Evolutionary conservation across 164 flowering plant genomes (phyloP).

Genomic region (Macadamia integrifolia): DNA sequence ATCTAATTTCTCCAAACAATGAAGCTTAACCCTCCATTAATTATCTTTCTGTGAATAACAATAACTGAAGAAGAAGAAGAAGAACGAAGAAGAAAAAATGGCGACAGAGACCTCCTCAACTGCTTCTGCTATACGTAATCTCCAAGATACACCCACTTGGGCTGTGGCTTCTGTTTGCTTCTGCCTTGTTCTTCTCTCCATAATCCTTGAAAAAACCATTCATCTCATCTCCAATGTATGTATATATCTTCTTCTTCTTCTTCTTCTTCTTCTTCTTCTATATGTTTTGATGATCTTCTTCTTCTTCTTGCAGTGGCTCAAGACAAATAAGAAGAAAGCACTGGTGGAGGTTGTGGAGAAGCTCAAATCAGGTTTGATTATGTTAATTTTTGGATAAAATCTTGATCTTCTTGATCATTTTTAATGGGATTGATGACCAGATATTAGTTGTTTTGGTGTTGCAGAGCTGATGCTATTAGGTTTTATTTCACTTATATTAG

Average conservation of each 20-base stretch:
- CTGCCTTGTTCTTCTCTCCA: background rate
- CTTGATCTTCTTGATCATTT: background rate
- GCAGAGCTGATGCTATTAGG: slow-evolving; percentile 57
- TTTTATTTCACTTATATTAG: slow-evolving; percentile 44
- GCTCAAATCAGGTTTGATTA: slow-evolving; percentile 37
- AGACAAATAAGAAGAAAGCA: slow-evolving; percentile 22
- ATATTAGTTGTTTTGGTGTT: background rate
- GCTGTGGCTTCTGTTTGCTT: background rate
- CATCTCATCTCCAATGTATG: background rate
- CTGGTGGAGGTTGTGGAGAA: slow-evolving; percentile 33
- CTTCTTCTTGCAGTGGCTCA: slow-evolving; percentile 27
- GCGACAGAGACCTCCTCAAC: background rate
- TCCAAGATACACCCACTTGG: background rate
- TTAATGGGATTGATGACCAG: background rate
- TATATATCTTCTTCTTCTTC: background rate
- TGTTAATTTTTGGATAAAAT: background rate
- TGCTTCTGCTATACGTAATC: background rate
- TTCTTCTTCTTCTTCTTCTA: no score
- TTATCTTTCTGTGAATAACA: no score
- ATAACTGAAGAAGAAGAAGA: no score
- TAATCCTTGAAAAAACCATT: background rate
- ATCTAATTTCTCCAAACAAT: no score
- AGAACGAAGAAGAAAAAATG: no score
- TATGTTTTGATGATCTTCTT: no score
- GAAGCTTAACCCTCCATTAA: no score